Conservation (phyloP, 768 basidiomycete genomes). For the Ephemerocybe angulata region DNA sequence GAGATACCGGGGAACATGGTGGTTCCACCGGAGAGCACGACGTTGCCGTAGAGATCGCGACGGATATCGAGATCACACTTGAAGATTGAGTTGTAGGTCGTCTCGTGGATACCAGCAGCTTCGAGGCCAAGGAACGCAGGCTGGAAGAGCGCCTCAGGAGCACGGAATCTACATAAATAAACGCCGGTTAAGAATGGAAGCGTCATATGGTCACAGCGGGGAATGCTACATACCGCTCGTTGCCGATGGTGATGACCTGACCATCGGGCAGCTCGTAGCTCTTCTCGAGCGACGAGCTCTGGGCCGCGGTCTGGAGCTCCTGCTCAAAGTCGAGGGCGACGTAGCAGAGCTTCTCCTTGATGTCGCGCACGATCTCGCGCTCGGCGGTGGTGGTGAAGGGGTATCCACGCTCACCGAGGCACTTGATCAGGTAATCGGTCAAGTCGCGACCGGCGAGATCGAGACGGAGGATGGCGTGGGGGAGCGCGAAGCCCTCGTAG, state of each 20-base stretch:
- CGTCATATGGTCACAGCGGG: slow-evolving; percentile 37
- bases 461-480: slow-evolving; percentile 83
- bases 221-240: slow-evolving; percentile 68
- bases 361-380: slow-evolving; percentile 85
- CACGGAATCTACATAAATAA: slow-evolving; percentile 64
- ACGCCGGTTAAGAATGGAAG: neutral
- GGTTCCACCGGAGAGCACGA: slow-evolving; percentile 58
- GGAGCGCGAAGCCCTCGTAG: slow-evolving; percentile 83
- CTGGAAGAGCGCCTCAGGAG: slow-evolving; percentile 93
- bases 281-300: slow-evolving; percentile 80
- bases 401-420: slow-evolving; percentile 83
- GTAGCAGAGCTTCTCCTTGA: slow-evolving; percentile 91
- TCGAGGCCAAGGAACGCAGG: slow-evolving; percentile 88
- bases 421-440: slow-evolving; percentile 72
- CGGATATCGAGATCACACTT: slow-evolving; percentile 53
- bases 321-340: slow-evolving; percentile 88
- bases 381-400: slow-evolving; percentile 79
- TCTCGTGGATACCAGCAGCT: slow-evolving; percentile 89
- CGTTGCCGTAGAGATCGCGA: slow-evolving; percentile 47
- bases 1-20: slow-evolving; percentile 58
- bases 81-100: slow-evolving; percentile 68
- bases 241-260: slow-evolving; percentile 87
- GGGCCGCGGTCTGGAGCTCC: slow-evolving; percentile 79
- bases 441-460: slow-evolving; percentile 87
- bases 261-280: slow-evolving; percentile 82